These are phyloP conservation scores for Jasminum sambac DNA, from an alignment of 257 asterid genomes.

Conservation along the genomic window DNA sequence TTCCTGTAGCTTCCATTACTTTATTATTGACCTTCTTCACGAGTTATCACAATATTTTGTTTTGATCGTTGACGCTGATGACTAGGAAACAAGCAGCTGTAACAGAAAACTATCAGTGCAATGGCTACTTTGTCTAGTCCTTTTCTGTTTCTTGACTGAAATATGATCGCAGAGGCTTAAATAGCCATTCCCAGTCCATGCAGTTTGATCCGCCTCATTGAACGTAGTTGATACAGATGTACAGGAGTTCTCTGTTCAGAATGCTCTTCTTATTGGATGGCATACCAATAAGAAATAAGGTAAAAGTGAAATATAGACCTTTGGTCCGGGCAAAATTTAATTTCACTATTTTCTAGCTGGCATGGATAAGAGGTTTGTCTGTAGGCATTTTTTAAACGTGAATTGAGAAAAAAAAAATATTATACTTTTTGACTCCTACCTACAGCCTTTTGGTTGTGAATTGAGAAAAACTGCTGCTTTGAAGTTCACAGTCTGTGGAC, in stretches of 20 bases:
- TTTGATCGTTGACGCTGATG: slow-evolving; percentile 31
- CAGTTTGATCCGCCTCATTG: slow-evolving; percentile 34
- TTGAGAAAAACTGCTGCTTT: not conserved
- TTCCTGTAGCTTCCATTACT: slow-evolving; percentile 68
- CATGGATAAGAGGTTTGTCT: not conserved
- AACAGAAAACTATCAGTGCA: slow-evolving; percentile 40
- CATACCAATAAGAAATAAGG: not conserved
- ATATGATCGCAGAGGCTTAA: slow-evolving; percentile 42
- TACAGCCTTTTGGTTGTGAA: not conserved
- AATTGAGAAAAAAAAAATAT: not conserved
- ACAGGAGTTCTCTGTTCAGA: not conserved
- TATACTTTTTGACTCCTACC: no score
- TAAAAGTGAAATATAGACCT: not conserved
- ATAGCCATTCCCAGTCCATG: slow-evolving; percentile 24
- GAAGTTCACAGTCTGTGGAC: not conserved
- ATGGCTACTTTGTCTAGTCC: slow-evolving; percentile 34
- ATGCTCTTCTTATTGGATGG: not conserved
- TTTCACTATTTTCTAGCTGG: not conserved
- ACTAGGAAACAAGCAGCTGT: slow-evolving; percentile 37
- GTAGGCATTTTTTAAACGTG: not conserved
- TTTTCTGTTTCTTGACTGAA: slow-evolving; percentile 27
- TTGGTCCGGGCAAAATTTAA: not conserved
- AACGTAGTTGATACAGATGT: slow-evolving; percentile 47
- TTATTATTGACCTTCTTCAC: slow-evolving; percentile 61
- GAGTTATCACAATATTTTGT: slow-evolving; percentile 27